These are phyloP conservation scores for Phlebiopsis gigantea DNA, from an alignment of 768 basidiomycete genomes.

Conservation along the genomic window DNA sequence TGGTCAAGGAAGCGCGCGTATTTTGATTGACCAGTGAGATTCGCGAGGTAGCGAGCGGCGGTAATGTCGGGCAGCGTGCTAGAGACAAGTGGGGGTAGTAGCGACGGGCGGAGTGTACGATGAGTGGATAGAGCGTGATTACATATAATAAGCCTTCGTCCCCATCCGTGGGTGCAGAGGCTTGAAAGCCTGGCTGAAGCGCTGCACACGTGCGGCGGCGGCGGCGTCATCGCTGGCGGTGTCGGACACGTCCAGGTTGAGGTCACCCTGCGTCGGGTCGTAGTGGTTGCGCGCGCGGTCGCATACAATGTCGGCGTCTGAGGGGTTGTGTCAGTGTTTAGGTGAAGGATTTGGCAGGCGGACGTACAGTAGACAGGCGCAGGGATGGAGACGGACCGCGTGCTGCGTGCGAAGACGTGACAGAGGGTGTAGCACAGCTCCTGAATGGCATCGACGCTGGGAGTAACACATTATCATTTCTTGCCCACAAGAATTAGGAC, in stretches of 20 bases:
- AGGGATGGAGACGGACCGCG: conserved; percentile 77
- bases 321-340: background rate
- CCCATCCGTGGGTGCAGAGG: conserved; percentile 48
- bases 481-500: background rate
- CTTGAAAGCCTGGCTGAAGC: conserved; percentile 48
- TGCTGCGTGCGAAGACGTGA: conserved; percentile 76
- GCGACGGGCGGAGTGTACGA: too few species aligned
- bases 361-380: conserved; percentile 76
- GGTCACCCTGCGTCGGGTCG: conserved; percentile 55
- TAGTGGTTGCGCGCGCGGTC: conserved; percentile 79
- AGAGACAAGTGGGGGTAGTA: too few species aligned
- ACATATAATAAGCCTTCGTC: too few species aligned
- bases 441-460: conserved; percentile 64
- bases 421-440: conserved; percentile 68
- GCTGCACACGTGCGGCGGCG: conserved; percentile 31
- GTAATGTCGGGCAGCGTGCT: too few species aligned
- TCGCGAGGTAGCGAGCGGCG: too few species aligned
- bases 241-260: conserved; percentile 53
- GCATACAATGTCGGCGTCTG: conserved; percentile 76
- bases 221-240: conserved; percentile 33
- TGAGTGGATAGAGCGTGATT: too few species aligned
- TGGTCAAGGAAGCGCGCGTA: too few species aligned
- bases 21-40: too few species aligned
- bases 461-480: background rate
- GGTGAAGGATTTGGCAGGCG: background rate